Evolutionary conservation across 202 grass and related monocot species (phyloP).

Genomic region (Setaria italica): DNA sequence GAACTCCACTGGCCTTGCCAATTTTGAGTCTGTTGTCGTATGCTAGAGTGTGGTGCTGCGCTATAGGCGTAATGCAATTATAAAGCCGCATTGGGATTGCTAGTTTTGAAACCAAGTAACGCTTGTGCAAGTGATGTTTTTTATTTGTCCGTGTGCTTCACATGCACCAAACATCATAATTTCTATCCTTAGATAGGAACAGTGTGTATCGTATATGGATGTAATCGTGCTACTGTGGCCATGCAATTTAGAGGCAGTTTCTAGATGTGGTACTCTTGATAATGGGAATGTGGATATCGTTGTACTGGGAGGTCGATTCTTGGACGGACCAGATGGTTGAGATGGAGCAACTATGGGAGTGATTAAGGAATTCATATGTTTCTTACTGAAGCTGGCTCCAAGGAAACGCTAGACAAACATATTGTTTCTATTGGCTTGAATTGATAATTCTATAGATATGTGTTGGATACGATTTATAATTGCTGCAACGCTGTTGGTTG

Average conservation of each 20-base stretch:
- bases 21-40: constrained; percentile 18
- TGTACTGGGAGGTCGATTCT: constrained; percentile 31
- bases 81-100: not conserved
- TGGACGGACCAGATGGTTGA: constrained; percentile 22
- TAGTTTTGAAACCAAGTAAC: constrained; percentile 1
- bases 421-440: constrained; percentile 14
- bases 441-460: not conserved
- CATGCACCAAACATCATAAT: not conserved
- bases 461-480: not conserved
- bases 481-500: not conserved
- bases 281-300: constrained; percentile 29
- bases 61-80: constrained; percentile 23
- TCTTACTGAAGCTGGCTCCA: constrained; percentile 21
- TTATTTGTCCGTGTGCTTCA: not conserved
- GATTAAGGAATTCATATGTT: not conserved
- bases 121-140: not conserved
- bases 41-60: not conserved
- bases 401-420: not conserved
- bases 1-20: constrained; percentile 1
- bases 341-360: constrained; percentile 21
- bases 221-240: constrained; percentile 19
- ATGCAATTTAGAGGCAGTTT: constrained; percentile 18
- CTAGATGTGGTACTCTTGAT: not conserved
- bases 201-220: not conserved
- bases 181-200: not conserved